Evolutionary conservation across 2,329 filamentous ascomycete species (phyloP).

Genomic region (Drechslerella coelobrocha): DNA sequence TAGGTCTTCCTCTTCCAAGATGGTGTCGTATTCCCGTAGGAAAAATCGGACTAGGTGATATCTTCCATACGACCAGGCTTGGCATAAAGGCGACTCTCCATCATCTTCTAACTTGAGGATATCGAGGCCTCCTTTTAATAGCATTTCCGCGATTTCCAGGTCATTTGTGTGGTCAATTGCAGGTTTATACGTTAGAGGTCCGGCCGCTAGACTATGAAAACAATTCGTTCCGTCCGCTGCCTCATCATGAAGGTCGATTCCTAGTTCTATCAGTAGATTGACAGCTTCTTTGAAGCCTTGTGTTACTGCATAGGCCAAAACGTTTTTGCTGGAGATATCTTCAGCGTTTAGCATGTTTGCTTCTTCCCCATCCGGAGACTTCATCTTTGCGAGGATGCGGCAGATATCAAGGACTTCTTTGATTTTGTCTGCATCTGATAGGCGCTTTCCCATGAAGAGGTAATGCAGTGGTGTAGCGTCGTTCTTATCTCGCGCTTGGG

Average conservation of each 20-base stretch:
- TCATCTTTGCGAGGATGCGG: conserved; percentile 19
- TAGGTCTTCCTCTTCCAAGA: no score
- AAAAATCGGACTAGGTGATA: no score
- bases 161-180: no score
- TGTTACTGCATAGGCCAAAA: conserved; percentile 1
- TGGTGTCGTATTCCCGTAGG: no score
- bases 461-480: conserved; percentile 9
- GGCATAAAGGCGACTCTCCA: no score
- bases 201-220: conserved; percentile 16
- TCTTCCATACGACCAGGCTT: no score
- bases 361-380: not conserved
- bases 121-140: no score
- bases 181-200: no score
- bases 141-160: no score
- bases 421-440: not conserved
- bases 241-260: conserved; percentile 20
- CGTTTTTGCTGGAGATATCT: not conserved
- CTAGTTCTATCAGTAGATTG: conserved; percentile 10
- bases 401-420: conserved; percentile 23
- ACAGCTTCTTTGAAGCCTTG: conserved; percentile 9
- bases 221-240: not conserved
- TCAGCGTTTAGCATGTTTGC: conserved; percentile 13
- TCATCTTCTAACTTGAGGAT: no score
- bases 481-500: not conserved
- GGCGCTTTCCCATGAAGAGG: not conserved